Evolutionary conservation across 768 basidiomycete species (phyloP), one percentile per base, ranked within the genome.

Genomic region (Cystobasidium ongulense): DNA sequence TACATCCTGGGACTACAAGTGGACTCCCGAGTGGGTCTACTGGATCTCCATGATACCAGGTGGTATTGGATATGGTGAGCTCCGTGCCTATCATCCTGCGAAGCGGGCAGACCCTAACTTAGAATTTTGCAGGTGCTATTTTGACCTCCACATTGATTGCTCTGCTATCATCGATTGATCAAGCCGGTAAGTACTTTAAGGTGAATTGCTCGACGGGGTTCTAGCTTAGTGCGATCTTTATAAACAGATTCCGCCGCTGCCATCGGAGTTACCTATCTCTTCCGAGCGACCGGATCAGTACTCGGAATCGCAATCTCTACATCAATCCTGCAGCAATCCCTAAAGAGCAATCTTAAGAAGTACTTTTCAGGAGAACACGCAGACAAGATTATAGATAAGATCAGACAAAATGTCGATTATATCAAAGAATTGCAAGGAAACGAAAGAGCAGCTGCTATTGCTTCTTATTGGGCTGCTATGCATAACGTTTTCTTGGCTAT

Each of bases 41-140:
- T 76, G 76, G 76, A 63, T 76, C 52, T 29, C 53, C 17, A 76
- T 76, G 76, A 43, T 75, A 41, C 76, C 76, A 3, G 76, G 57
- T 25, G 71, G 74, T 63, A 50, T 64, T 36, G 62, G 62, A 3
- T 63, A 52, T 21, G 65, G 61, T 59, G 23, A 29, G 63, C 39
- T 59, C 4, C 4, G 25, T 36, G 41, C 10, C n/a, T 53, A 13
- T 57, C 11, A 3, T 1, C 3, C 53, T 10, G n/a, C n/a, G n/a
- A n/a, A n/a, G n/a, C n/a, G n/a, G n/a, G n/a, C n/a, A n/a, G n/a
- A n/a, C n/a, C n/a, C n/a, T n/a, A 0, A 35, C 1, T 10, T 23
- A 10, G 25, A 4, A 29, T n/a, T 31, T n/a, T 25, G 67, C 38
- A 33, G 74, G 75, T 63, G 75, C 50, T 17, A 74, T 76, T 61